Conservation (phyloP, 1,284 basidiomycete species). For the Tilletia walkeri region DNA sequence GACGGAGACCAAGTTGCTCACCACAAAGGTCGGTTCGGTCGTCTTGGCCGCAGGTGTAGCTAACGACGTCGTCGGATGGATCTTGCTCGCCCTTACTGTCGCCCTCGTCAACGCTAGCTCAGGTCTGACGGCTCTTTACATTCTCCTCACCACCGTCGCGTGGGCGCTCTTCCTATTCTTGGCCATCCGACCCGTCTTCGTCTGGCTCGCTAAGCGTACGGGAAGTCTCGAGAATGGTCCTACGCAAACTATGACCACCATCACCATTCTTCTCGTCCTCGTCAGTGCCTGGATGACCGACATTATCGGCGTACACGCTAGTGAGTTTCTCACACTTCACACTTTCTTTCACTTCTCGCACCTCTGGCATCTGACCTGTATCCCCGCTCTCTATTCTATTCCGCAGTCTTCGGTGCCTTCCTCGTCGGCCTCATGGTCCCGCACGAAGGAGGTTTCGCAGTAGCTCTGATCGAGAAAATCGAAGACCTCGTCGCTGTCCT, state of each 20-base stretch:
- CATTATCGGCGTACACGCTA: constrained; percentile 84
- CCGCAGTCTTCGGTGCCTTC: constrained; percentile 70
- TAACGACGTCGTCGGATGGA: constrained; percentile 74
- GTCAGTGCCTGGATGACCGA: constrained; percentile 81
- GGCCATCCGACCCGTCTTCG: constrained; percentile 66
- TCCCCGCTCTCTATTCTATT: constrained; percentile 60
- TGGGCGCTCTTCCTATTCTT: constrained; percentile 79
- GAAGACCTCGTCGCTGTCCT: constrained; percentile 58
- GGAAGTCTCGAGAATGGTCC: constrained; percentile 75
- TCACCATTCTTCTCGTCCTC: constrained; percentile 72
- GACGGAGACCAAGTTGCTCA: constrained; percentile 67
- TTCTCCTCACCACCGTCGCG: constrained; percentile 75
- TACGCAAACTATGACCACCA: constrained; percentile 74
- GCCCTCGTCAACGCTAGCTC: constrained; percentile 81
- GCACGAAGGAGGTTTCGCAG: constrained; percentile 73
- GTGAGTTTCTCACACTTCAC: neutral
- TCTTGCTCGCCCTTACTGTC: constrained; percentile 74
- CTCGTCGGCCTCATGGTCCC: constrained; percentile 84
- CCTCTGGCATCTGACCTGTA: neutral
- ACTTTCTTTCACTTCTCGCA: neutral
- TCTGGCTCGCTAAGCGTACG: constrained; percentile 73
- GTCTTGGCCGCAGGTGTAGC: constrained; percentile 86
- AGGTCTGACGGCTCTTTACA: constrained; percentile 72
- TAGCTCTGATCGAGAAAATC: constrained; percentile 65
- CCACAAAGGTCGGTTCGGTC: constrained; percentile 88